Base-by-base conservation (phyloP, 2,329 filamentous ascomycete species). In the Akanthomyces uredinophilus region DNA sequence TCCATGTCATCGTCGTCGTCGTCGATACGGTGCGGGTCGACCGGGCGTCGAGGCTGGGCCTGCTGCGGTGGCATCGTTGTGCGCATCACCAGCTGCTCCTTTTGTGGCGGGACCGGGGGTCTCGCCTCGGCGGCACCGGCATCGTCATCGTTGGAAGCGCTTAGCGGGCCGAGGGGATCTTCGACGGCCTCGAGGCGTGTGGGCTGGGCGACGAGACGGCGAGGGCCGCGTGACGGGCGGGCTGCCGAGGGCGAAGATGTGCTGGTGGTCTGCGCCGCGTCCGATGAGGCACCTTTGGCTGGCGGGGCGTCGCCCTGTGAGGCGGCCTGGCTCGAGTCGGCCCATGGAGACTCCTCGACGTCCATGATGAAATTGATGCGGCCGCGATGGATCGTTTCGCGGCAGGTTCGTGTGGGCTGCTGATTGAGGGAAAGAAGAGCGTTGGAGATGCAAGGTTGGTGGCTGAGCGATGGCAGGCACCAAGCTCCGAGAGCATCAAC, bases 181-280 rank as follows among this genome's bases (percentile, higher is more conserved):
- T 88, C 85, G 67, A 91, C 88, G 64, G 88, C 88, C 76, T 94
- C 87, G 64, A 94, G 87, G 60, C 87, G 88, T 52, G 90, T 92
- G 35, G 89, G 85, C 72, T 93, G 89, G 63, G 88, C 87, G 67
- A 88, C 87, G 70, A 92, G 79, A 65, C 87, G 84, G 66, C 87
- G 85, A 43, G 81, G 81, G n/a, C 76, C 72, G 65, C 81, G 79
- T 29, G 78, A 78, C 13, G 78, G 73, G 37, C 80, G 78, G 65
- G 74, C 70, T 24, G 74, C 65, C 35, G 75, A 61, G 29, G 71
- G 67, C 27, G 69, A 67, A 49, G 73, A 71, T 57, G 73, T 65
- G 44, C 70, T 69, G 32, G 73, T 65, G 35, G 75, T 57, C 32
- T 71, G 66, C 32, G 69, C 66, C 54, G 72, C 70, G 56, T 74